Conservation (phyloP, 306 rosid species). For the Cicer cuneatum region DNA sequence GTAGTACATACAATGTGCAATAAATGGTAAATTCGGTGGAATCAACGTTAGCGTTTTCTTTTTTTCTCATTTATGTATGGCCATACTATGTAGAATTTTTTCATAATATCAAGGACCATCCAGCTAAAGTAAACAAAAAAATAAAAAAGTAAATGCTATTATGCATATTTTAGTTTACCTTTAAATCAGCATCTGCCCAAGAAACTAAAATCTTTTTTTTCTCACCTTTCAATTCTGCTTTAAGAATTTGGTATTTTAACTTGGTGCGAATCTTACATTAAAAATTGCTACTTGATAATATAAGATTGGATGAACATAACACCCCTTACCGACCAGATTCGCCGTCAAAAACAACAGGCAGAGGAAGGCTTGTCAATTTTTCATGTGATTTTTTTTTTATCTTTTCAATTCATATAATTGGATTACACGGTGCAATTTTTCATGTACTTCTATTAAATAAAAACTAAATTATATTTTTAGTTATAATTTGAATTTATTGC, state of each 20-base stretch:
- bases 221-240: conserved; percentile 38
- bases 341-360: not conserved
- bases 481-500: too few species aligned
- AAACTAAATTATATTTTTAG: too few species aligned
- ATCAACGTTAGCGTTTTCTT: conserved; percentile 36
- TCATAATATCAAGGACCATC: conserved; percentile 37
- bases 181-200: conserved; percentile 46
- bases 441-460: too few species aligned
- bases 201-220: conserved; percentile 3
- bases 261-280: conserved; percentile 49
- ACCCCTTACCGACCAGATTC: conserved; percentile 38
- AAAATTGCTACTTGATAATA: conserved; percentile 34
- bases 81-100: conserved; percentile 35
- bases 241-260: conserved; percentile 37
- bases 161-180: not conserved
- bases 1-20: conserved; percentile 24
- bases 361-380: not conserved
- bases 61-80: conserved; percentile 8
- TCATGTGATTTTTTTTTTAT: not conserved
- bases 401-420: too few species aligned
- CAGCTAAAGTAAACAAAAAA: conserved; percentile 4
- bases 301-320: conserved; percentile 33
- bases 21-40: conserved; percentile 8
- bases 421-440: too few species aligned
- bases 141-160: conserved; percentile 38